These are phyloP conservation scores for Stagonosporopsis tanaceti DNA, from an alignment of 2,329 filamentous ascomycete species.

Conservation along the genomic window DNA sequence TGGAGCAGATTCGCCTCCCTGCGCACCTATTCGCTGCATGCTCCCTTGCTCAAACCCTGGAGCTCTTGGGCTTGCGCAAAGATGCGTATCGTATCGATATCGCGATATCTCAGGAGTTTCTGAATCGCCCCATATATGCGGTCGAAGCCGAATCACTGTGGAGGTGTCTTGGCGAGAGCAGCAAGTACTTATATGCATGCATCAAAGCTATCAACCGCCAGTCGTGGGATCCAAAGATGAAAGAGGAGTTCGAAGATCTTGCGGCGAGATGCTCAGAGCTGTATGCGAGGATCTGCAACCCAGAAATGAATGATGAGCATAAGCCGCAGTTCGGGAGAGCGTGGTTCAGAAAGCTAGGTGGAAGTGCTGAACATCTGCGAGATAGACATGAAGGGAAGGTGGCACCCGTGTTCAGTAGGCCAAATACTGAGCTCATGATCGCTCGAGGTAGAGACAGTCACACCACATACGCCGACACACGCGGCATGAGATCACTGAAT, in stretches of 20 bases:
- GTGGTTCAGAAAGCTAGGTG: conserved; percentile 4
- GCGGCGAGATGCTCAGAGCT: background rate
- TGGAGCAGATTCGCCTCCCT: conserved; percentile 27
- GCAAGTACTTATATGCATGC: conserved; percentile 30
- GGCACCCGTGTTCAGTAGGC: too few relatives aligned
- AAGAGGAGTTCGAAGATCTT: conserved; percentile 1
- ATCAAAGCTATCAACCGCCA: conserved; percentile 23
- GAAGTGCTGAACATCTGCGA: background rate
- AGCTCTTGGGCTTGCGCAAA: conserved; percentile 26
- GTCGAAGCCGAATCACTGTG: conserved; percentile 31
- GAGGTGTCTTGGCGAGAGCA: conserved; percentile 28
- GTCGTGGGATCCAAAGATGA: background rate
- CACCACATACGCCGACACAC: background rate
- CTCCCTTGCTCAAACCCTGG: conserved; percentile 30
- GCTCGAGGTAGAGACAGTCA: background rate
- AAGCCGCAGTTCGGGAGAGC: background rate
- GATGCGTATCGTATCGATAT: conserved; percentile 31
- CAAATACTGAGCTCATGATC: too few relatives aligned
- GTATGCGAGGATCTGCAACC: conserved; percentile 6
- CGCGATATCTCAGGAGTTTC: conserved; percentile 22
- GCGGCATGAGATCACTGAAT: background rate
- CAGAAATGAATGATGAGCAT: conserved; percentile 19
- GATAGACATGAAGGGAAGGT: background rate
- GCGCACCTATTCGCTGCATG: conserved; percentile 31
- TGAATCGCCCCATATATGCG: conserved; percentile 24